Evolutionary conservation across 805 yeast genomes (phyloP).

Genomic region (Candida nonsorbophila): DNA sequence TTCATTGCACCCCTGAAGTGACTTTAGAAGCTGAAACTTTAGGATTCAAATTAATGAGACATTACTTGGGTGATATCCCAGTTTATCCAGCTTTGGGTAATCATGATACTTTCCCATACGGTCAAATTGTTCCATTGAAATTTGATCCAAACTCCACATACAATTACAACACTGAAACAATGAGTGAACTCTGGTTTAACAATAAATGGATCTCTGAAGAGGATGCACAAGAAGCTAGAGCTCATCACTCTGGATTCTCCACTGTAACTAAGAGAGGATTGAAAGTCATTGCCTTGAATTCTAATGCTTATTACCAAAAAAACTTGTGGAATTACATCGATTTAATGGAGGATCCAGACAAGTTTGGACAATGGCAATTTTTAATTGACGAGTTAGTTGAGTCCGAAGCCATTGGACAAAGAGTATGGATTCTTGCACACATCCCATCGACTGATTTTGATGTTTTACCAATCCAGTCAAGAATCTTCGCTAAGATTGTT

Average conservation of each 20-base stretch:
- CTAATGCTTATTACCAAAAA: constrained; percentile 62
- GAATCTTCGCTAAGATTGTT: constrained; percentile 50
- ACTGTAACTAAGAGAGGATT: constrained; percentile 51
- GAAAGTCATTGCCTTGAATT: constrained; percentile 57
- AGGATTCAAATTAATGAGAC: constrained; percentile 58
- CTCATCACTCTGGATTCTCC: constrained; percentile 61
- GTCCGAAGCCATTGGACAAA: constrained; percentile 50
- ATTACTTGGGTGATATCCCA: constrained; percentile 45
- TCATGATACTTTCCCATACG: constrained; percentile 71
- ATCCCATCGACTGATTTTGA: constrained; percentile 54
- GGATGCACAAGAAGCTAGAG: constrained; percentile 19
- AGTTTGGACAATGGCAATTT: constrained; percentile 59
- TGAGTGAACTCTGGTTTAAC: constrained; percentile 30
- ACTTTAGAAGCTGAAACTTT: constrained; percentile 70
- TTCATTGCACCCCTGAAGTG: constrained; percentile 47
- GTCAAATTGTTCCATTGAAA: constrained; percentile 53
- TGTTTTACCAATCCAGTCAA: constrained; percentile 57
- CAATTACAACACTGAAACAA: constrained; percentile 34
- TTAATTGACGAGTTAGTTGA: constrained; percentile 57
- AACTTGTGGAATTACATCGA: constrained; percentile 51
- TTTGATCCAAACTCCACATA: constrained; percentile 21
- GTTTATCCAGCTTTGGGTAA: constrained; percentile 63
- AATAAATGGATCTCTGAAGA: constrained; percentile 31
- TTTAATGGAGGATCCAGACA: constrained; percentile 46
- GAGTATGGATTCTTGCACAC: constrained; percentile 74